A percentile compares a stretch with the other conserved stretches of the same genome.
phyloP scores from a whole-genome alignment of 1,284 basidiomycete genomes.

The Trichosporon ovoides region DNA sequence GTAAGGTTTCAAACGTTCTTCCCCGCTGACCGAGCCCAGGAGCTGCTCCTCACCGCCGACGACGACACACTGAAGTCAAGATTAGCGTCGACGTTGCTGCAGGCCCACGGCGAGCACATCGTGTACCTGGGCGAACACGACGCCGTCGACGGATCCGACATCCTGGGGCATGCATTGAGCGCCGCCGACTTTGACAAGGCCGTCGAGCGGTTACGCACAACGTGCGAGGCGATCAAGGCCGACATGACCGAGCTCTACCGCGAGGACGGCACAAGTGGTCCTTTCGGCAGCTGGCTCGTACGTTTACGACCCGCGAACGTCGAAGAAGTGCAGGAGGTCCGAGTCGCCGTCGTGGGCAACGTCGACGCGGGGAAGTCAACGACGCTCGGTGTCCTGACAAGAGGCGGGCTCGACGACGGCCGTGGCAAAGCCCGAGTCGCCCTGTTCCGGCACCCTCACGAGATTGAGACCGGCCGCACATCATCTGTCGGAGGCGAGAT shows the following conservation, averaged over 20 bases:
- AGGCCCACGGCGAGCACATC: slow-evolving; percentile 43
- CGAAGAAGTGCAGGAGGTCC: slow-evolving; percentile 64
- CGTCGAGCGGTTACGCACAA: slow-evolving; percentile 25
- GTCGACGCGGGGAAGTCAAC: slow-evolving; percentile 83
- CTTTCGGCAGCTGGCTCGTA: slow-evolving; percentile 42
- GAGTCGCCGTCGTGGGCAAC: slow-evolving; percentile 93
- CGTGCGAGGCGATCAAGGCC: slow-evolving; percentile 30
- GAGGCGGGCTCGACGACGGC: slow-evolving; percentile 88
- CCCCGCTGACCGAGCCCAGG: slow-evolving; percentile 20
- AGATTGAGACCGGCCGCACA: slow-evolving; percentile 91
- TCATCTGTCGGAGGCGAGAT: slow-evolving; percentile 97
- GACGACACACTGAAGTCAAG: slow-evolving; percentile 34
- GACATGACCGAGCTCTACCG: slow-evolving; percentile 42
- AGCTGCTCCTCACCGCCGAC: slow-evolving; percentile 27
- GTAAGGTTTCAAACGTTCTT: slow-evolving; percentile 20
- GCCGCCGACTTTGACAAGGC: slow-evolving; percentile 24
- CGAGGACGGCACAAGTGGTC: slow-evolving; percentile 9
- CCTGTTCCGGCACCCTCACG: slow-evolving; percentile 94
- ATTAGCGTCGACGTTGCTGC: slow-evolving; percentile 34
- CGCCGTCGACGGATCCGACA: slow-evolving; percentile 16
- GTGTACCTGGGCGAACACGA: slow-evolving; percentile 41
- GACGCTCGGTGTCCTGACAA: slow-evolving; percentile 63
- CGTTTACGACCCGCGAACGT: slow-evolving; percentile 42
- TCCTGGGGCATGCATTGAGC: slow-evolving; percentile 18
- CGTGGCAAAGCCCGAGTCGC: slow-evolving; percentile 86